phyloP scores from a whole-genome alignment of 208 protist genomes.

The Acanthamoeba lenticulata region DNA sequence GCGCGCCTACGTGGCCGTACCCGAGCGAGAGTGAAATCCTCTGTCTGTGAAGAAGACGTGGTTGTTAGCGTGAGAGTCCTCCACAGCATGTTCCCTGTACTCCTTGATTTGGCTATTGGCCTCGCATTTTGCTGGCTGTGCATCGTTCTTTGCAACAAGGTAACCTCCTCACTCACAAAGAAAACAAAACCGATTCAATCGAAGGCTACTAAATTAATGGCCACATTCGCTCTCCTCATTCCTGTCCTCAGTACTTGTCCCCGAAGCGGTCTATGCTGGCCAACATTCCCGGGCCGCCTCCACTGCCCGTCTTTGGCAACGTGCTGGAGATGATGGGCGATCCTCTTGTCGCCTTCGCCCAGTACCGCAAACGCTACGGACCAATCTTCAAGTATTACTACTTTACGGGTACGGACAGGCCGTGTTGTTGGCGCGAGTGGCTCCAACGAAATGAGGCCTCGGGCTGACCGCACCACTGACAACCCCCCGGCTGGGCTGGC shows the following conservation, averaged over 20 bases:
- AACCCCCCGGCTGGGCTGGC: too few relatives aligned
- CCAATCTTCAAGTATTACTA: constrained; percentile 45
- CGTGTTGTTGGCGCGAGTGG: background rate
- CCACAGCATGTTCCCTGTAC: too few relatives aligned
- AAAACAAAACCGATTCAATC: background rate
- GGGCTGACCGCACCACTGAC: too few relatives aligned
- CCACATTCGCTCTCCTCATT: too few relatives aligned
- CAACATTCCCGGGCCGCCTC: background rate
- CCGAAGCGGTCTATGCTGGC: background rate
- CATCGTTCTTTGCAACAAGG: background rate
- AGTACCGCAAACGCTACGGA: background rate
- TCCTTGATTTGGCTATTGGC: background rate
- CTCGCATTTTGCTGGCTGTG: background rate
- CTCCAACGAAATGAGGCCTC: too few relatives aligned
- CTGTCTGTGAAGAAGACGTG: too few relatives aligned
- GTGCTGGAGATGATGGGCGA: constrained; percentile 34
- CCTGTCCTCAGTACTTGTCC: background rate
- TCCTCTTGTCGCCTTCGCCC: background rate
- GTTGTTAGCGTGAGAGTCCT: too few relatives aligned
- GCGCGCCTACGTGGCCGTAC: too few relatives aligned
- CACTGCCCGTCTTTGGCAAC: constrained; percentile 4
- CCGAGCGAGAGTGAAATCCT: too few relatives aligned
- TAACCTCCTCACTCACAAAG: background rate
- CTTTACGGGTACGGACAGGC: background rate
- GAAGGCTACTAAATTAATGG: too few relatives aligned